Conservation (phyloP, 2,329 filamentous ascomycete species). For the Pseudocercospora crystallina region DNA sequence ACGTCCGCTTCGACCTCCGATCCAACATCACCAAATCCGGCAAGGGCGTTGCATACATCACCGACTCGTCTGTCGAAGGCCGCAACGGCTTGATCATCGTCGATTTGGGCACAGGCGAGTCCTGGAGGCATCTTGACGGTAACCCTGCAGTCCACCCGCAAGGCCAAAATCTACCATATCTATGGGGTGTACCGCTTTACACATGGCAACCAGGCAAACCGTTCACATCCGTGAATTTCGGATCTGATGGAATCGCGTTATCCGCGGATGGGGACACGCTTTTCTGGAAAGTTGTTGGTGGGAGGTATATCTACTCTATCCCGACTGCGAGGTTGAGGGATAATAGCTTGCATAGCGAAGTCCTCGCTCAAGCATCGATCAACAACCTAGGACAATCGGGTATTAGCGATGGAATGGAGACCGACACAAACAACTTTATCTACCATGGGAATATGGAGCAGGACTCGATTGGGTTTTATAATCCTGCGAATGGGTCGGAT, state of each 20-base stretch:
- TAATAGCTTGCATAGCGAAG: conserved; percentile 39
- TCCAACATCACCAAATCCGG: conserved; percentile 42
- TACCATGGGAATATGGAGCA: conserved; percentile 54
- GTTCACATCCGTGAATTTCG: conserved; percentile 43
- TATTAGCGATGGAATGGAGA: conserved; percentile 54
- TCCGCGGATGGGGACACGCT: conserved; percentile 50
- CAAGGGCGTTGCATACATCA: conserved; percentile 54
- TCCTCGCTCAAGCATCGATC: conserved; percentile 46
- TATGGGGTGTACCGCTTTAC: conserved; percentile 52
- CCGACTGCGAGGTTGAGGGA: conserved; percentile 47
- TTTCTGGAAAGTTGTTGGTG: conserved; percentile 48
- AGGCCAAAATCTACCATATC: conserved; percentile 48
- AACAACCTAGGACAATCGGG: conserved; percentile 49
- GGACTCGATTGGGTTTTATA: conserved; percentile 49
- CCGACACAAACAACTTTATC: conserved; percentile 50
- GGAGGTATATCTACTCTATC: conserved; percentile 47
- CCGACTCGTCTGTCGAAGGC: conserved; percentile 51
- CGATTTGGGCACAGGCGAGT: conserved; percentile 50
- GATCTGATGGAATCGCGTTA: conserved; percentile 53
- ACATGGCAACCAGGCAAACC: conserved; percentile 39
- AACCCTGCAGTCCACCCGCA: conserved; percentile 42
- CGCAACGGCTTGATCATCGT: conserved; percentile 52
- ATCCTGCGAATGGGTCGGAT: conserved; percentile 46
- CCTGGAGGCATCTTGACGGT: conserved; percentile 52
- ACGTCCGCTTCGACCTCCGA: conserved; percentile 55